Evolutionary conservation across 371 early-diverging fungal species (phyloP).

Genomic region (Saksenaea vasiformis): DNA sequence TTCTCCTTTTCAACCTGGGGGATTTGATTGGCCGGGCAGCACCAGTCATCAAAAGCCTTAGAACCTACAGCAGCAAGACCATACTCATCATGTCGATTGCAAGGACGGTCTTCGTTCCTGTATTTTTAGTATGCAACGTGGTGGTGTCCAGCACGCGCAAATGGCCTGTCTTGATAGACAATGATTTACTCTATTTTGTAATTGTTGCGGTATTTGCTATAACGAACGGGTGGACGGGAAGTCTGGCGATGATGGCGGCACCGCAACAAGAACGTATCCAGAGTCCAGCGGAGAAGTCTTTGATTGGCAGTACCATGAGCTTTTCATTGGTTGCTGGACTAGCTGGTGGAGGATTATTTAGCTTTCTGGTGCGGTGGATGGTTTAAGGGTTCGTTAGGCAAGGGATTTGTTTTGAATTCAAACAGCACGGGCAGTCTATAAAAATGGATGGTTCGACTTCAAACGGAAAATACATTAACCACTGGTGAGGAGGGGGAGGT

Average conservation of each 20-base stretch:
- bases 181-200: slow-evolving; percentile 63
- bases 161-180: slow-evolving; percentile 57
- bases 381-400: slow-evolving; percentile 27
- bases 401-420: no score
- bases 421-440: no score
- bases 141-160: slow-evolving; percentile 45
- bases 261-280: slow-evolving; percentile 54
- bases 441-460: no score
- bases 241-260: slow-evolving; percentile 77
- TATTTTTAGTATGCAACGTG: slow-evolving; percentile 73
- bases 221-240: slow-evolving; percentile 72
- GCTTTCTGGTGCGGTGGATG: slow-evolving; percentile 55
- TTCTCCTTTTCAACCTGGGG: slow-evolving; percentile 73
- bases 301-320: slow-evolving; percentile 70
- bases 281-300: slow-evolving; percentile 48
- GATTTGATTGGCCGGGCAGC: slow-evolving; percentile 74
- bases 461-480: no score
- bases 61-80: slow-evolving; percentile 39
- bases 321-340: slow-evolving; percentile 73
- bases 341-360: slow-evolving; percentile 66
- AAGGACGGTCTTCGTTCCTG: slow-evolving; percentile 66
- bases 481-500: no score
- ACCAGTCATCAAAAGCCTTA: slow-evolving; percentile 39
- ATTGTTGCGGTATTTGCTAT: slow-evolving; percentile 66
- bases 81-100: slow-evolving; percentile 46